Percentiles rank a stretch among this genome's conserved stretches.
phyloP scores from a whole-genome alignment of 306 rosid species.

The Sechiopsis laciniata region DNA sequence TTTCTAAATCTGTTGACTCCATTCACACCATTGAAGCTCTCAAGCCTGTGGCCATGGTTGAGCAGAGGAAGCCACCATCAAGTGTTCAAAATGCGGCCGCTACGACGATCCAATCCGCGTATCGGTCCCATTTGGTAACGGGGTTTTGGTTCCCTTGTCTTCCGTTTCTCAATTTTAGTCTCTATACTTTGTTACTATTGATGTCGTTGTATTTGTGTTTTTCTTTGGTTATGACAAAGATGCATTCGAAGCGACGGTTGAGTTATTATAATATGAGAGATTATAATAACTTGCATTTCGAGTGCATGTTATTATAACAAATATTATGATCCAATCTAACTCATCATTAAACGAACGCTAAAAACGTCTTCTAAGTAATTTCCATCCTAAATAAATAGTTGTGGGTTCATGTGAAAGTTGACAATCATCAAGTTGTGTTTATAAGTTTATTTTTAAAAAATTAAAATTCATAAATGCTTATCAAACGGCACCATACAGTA shows the following conservation, averaged over 20 bases:
- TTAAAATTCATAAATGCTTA: no score
- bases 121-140: conserved; percentile 66
- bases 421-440: no score
- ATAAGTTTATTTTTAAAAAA: no score
- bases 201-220: not conserved
- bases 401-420: no score
- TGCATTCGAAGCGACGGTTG: not conserved
- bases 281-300: no score
- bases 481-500: no score
- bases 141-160: not conserved
- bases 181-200: not conserved
- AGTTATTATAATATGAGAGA: not conserved
- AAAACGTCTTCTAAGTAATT: no score
- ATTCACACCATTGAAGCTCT: conserved; percentile 25
- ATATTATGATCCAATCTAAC: not conserved
- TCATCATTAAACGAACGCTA: no score
- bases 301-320: no score
- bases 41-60: conserved; percentile 23
- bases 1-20: conserved; percentile 50
- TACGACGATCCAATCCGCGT: conserved; percentile 63
- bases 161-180: not conserved
- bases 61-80: conserved; percentile 9
- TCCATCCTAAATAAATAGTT: no score
- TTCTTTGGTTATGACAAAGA: not conserved
- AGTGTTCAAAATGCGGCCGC: conserved; percentile 45